phyloP scores from a whole-genome alignment of 208 protist species.

The Crithidia brevicula region DNA sequence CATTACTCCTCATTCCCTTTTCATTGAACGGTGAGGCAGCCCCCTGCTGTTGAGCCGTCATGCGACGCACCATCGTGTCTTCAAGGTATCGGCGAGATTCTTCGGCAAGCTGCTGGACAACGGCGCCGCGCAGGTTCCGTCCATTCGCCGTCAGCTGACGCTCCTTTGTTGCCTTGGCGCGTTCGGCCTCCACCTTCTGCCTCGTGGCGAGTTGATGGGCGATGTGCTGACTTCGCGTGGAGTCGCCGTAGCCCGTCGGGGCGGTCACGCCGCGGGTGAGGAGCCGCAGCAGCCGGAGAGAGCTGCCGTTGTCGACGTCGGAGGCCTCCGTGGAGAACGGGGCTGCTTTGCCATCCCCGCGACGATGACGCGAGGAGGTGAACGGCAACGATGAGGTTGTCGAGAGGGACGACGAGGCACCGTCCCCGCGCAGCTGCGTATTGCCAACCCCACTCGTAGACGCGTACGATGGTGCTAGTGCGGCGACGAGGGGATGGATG shows the following conservation, averaged over 20 bases:
- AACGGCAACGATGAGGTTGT: too few relatives aligned
- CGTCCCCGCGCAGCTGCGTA: background rate
- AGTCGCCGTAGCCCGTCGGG: constrained; percentile 67
- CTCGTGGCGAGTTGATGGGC: constrained; percentile 40
- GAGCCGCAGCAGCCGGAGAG: constrained; percentile 64
- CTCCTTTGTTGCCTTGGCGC: constrained; percentile 23
- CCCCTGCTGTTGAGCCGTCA: constrained; percentile 46
- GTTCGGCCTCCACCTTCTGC: constrained; percentile 18
- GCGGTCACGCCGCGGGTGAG: constrained; percentile 70
- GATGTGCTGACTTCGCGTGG: constrained; percentile 29
- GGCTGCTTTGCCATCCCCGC: background rate
- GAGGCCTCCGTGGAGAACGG: constrained; percentile 28
- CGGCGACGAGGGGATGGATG: background rate
- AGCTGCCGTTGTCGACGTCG: background rate
- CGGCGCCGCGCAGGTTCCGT: constrained; percentile 39
- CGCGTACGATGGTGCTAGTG: background rate
- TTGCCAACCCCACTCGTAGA: too few relatives aligned
- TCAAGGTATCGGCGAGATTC: constrained; percentile 79
- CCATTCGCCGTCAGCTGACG: constrained; percentile 35
- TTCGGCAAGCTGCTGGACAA: constrained; percentile 65
- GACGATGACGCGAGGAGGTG: constrained; percentile 26
- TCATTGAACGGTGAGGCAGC: too few relatives aligned
- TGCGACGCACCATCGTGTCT: constrained; percentile 66
- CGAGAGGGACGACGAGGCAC: constrained; percentile 6
- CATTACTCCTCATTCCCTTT: background rate